These are phyloP conservation scores for Zea luxurians DNA, from an alignment of 176 grass and related monocot genomes.

Conservation along the genomic window DNA sequence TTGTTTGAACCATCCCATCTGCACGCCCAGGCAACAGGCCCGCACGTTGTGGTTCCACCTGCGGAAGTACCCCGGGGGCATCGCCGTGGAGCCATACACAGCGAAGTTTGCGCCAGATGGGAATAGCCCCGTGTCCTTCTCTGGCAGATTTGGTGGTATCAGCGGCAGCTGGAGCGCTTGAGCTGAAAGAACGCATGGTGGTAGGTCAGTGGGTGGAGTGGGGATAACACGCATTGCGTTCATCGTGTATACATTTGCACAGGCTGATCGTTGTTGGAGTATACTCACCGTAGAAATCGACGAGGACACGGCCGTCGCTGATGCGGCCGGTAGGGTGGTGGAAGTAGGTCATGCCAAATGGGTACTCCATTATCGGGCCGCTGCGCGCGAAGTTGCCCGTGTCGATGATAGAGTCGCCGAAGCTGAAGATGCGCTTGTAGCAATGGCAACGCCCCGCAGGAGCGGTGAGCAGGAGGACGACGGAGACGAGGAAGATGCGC, in stretches of 20 bases:
- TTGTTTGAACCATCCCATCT: conserved; percentile 53
- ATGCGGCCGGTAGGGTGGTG: not conserved
- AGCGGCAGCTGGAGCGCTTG: conserved; percentile 51
- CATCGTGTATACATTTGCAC: not conserved
- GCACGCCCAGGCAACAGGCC: conserved; percentile 23
- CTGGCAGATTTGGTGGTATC: conserved; percentile 38
- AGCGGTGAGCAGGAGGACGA: conserved; percentile 4
- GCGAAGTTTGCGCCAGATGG: conserved; percentile 61
- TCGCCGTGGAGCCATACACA: conserved; percentile 36
- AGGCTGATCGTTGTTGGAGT: not conserved
- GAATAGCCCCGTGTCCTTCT: conserved; percentile 39
- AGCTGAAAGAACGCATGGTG: conserved; percentile 22
- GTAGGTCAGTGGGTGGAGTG: not conserved
- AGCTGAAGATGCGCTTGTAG: conserved; percentile 61
- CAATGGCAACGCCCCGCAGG: conserved; percentile 6
- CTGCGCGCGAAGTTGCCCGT: conserved; percentile 48
- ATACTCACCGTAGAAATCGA: conserved; percentile 29
- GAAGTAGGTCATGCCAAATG: conserved; percentile 74
- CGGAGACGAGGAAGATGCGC: not conserved
- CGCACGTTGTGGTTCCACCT: not conserved
- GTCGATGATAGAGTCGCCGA: conserved; percentile 75
- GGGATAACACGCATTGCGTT: not conserved
- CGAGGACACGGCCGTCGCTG: conserved; percentile 43
- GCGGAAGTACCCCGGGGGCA: conserved; percentile 37
- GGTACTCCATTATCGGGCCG: conserved; percentile 21